Percentiles rank a stretch among this genome's conserved stretches.
Evolutionary conservation across 1,284 basidiomycete species (phyloP).

Genomic region (Amylostereum chailletii): DNA sequence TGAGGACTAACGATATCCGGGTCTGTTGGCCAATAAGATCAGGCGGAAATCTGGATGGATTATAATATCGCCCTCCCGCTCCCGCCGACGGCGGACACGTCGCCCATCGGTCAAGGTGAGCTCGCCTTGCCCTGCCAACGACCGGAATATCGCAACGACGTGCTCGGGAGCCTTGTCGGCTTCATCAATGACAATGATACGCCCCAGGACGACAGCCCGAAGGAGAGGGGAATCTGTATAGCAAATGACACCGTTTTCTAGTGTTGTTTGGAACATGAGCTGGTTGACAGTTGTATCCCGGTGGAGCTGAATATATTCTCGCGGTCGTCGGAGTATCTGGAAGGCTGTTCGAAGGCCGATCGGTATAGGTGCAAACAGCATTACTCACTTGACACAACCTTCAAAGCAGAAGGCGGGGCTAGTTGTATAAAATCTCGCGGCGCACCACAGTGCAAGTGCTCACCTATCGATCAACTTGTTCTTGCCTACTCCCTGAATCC

Average conservation of each 20-base stretch:
- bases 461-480: constrained; percentile 60
- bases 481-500: constrained; percentile 50
- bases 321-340: constrained; percentile 48
- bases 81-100: constrained; percentile 35
- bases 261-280: constrained; percentile 56
- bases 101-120: constrained; percentile 54
- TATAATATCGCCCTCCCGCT: constrained; percentile 43
- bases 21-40: constrained; percentile 55
- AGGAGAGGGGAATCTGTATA: constrained; percentile 59
- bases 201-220: constrained; percentile 48
- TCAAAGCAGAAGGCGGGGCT: too few relatives aligned
- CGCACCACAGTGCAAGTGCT: too few relatives aligned
- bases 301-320: constrained; percentile 63
- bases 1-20: constrained; percentile 58
- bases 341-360: not conserved
- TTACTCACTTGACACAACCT: constrained; percentile 45
- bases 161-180: constrained; percentile 67
- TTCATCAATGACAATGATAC: constrained; percentile 58
- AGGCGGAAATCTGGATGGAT: constrained; percentile 57
- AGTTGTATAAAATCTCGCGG: too few relatives aligned
- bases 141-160: constrained; percentile 60
- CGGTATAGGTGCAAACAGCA: too few relatives aligned
- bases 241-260: constrained; percentile 46
- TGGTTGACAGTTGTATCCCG: constrained; percentile 63
- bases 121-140: constrained; percentile 54